Percentiles rank a stretch among this genome's conserved stretches.
phyloP scores from a whole-genome alignment of 352 stramenopile species.

The Phytophthora agathidicida region DNA sequence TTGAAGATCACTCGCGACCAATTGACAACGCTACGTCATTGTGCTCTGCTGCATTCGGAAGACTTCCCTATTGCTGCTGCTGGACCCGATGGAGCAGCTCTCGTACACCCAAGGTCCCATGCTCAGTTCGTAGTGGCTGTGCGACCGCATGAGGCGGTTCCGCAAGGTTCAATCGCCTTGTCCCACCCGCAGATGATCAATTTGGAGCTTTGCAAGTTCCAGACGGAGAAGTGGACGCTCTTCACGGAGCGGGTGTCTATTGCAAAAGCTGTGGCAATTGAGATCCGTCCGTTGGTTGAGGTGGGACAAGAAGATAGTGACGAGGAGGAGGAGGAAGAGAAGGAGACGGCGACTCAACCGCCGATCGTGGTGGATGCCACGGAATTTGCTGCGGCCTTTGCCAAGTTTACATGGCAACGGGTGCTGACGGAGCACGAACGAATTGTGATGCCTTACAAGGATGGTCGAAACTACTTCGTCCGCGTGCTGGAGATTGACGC shows the following conservation, averaged over 20 bases:
- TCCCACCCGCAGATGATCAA: slow-evolving; percentile 77
- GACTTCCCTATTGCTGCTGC: slow-evolving; percentile 49
- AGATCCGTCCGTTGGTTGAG: slow-evolving; percentile 65
- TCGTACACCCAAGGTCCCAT: slow-evolving; percentile 69
- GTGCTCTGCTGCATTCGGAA: slow-evolving; percentile 63
- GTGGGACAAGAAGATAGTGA: slow-evolving; percentile 16
- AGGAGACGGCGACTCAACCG: not conserved
- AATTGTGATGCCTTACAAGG: slow-evolving; percentile 58
- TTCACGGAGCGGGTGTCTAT: slow-evolving; percentile 59
- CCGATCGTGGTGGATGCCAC: slow-evolving; percentile 51
- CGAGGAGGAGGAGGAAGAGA: slow-evolving; percentile 16
- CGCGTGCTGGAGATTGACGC: slow-evolving; percentile 77
- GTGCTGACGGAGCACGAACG: slow-evolving; percentile 85
- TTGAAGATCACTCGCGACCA: slow-evolving; percentile 23
- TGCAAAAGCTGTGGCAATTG: slow-evolving; percentile 59
- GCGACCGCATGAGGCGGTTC: slow-evolving; percentile 41
- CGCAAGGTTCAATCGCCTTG: slow-evolving; percentile 62
- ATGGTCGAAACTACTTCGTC: slow-evolving; percentile 68
- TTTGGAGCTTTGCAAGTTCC: slow-evolving; percentile 76
- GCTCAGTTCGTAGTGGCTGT: slow-evolving; percentile 80
- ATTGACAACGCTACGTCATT: slow-evolving; percentile 42
- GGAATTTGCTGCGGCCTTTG: slow-evolving; percentile 61
- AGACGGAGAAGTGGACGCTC: slow-evolving; percentile 77
- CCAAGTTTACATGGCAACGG: slow-evolving; percentile 56
- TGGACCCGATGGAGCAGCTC: slow-evolving; percentile 28